Evolutionary conservation across 1,139 yeast species (phyloP), one percentile per base, ranked within the genome.

Genomic region (Geotrichum carabidarum): DNA sequence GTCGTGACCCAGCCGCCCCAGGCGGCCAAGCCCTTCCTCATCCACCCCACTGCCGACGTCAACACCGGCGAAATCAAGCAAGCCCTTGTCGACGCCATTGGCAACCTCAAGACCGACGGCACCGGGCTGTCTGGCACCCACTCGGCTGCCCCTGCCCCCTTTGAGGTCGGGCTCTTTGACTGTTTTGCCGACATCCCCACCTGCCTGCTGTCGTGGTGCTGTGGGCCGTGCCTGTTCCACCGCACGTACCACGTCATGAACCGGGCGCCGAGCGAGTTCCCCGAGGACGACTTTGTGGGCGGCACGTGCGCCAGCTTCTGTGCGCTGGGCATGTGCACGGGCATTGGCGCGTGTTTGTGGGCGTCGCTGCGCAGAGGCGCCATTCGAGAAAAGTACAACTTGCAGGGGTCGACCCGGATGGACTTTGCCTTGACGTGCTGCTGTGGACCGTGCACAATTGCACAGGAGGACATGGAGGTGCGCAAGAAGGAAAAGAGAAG

Each of bases 181-280:
- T 47, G 50, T 18, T 47, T 47, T 27, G 18, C 50, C n/a, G 44
- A 47, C 27, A 31, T 47, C 44, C 50, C 43, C n/a, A 47, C 50
- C 43, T 30, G 42, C 27, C 38, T 44, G 14, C 30, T 32, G 14
- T 14, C 47, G 18, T 44, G 47, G 38, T 44, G 47, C 47, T 44
- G 47, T 37, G 17, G 30, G 11, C 47, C 47, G 2, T 44, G 47
- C 18, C 30, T 44, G n/a, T 44, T 44, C 47, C 47, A 44, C 38
- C 37, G 47, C 38, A 44, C 47, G 2, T 44, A 44, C 47, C 47
- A 44, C 18, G 47, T 44, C 47, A 18, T 44, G 34, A 44, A 44
- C 47, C 38, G 37, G 30, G n/a, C 12, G 7, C 38, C 37, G n/a
- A 1, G 4, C 30, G 38, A 44, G 38, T 34, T 32, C 30, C 47